phyloP scores from a whole-genome alignment of 129 eudicot genomes.

The Flaveria sonorensis region DNA sequence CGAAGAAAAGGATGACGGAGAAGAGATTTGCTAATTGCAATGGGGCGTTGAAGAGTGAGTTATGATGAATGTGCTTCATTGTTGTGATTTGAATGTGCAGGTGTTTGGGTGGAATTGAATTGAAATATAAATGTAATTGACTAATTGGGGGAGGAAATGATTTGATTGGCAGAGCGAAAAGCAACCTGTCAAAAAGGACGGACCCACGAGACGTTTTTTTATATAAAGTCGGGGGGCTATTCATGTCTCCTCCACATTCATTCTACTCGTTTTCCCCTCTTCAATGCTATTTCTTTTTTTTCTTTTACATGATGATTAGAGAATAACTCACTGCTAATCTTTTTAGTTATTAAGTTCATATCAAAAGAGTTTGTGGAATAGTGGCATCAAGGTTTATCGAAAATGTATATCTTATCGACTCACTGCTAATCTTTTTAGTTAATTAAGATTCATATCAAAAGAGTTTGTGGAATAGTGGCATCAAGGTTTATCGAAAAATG shows the following conservation, averaged over 20 bases:
- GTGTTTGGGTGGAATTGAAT: neutral
- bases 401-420: too few relatives aligned
- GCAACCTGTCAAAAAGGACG: conserved; percentile 12
- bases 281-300: neutral
- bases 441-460: too few relatives aligned
- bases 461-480: too few relatives aligned
- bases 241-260: conserved; percentile 15
- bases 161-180: conserved; percentile 9
- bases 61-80: conserved; percentile 37
- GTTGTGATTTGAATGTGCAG: neutral
- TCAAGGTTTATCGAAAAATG: too few relatives aligned
- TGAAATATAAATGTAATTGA: too few relatives aligned
- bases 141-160: neutral
- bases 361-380: too few relatives aligned
- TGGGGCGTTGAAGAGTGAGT: conserved; percentile 28
- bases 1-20: conserved; percentile 47
- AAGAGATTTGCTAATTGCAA: conserved; percentile 47
- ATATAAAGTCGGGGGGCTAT: conserved; percentile 11
- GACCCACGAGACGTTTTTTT: neutral
- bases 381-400: too few relatives aligned
- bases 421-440: too few relatives aligned
- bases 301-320: too few relatives aligned
- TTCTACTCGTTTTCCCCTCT: conserved; percentile 33
- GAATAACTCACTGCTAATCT: too few relatives aligned
- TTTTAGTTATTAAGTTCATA: too few relatives aligned